A percentile compares a stretch with the other conserved stretches of the same genome.
Evolutionary conservation across 352 stramenopile genomes (phyloP).

Genomic region (Globisporangium heterothallicum): DNA sequence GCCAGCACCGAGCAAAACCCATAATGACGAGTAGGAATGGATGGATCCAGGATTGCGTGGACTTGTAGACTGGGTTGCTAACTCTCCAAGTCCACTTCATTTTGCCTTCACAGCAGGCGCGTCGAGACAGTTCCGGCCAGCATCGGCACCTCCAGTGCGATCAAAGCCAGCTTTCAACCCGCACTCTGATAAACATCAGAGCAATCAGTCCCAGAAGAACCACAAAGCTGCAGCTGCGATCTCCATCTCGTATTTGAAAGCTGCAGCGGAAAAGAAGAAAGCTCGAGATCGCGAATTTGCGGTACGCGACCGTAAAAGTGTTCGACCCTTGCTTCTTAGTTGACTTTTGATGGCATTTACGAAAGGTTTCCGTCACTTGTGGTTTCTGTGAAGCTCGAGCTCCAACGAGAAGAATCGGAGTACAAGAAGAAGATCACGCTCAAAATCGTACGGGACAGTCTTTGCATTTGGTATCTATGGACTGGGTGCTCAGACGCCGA

Average conservation of each 20-base stretch:
- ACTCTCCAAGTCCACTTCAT: too few species aligned
- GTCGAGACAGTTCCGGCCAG: conserved; percentile 35
- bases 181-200: conserved; percentile 8
- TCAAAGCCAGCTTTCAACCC: conserved; percentile 13
- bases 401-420: conserved; percentile 54
- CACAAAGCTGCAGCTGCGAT: conserved; percentile 26
- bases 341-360: not conserved
- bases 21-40: not conserved
- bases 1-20: conserved; percentile 2
- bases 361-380: too few species aligned
- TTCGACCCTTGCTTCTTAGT: too few species aligned
- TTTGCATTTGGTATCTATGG: too few species aligned
- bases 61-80: too few species aligned
- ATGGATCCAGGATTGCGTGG: not conserved
- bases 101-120: too few species aligned
- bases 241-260: conserved; percentile 51
- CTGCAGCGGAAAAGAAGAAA: conserved; percentile 63
- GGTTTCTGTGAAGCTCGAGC: too few species aligned
- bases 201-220: not conserved
- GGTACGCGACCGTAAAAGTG: too few species aligned
- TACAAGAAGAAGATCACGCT: conserved; percentile 70
- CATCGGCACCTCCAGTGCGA: conserved; percentile 47
- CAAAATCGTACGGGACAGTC: conserved; percentile 40
- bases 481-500: too few species aligned
- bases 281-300: conserved; percentile 60